Evolutionary conservation across 257 asterid species (phyloP), one percentile per base, ranked within the genome.

Genomic region (Solanum neorickii): DNA sequence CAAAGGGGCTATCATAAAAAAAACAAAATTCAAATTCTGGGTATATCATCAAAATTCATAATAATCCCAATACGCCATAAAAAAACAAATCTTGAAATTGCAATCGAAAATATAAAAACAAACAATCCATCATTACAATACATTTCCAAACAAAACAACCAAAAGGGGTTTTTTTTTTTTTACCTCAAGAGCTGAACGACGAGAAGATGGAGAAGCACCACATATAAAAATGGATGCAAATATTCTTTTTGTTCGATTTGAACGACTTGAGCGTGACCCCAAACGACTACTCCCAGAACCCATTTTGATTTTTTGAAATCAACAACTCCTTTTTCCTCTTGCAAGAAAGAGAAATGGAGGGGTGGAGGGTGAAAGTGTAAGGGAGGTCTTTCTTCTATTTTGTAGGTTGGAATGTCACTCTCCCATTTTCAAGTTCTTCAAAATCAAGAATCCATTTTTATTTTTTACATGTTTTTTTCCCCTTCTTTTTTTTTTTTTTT

Each of bases 201-300:
- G 74, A 39, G 90, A 87, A 39, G 93, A 39, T 8, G 93, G 35
- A 12, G 93, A 83, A 14, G 91, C 89, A 14, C 93, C 93, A 60
- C 93, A 91, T 44, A 91, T 35, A 46, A 89, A 87, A 73, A 91
- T 31, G 42, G 92, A 91, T 41, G 89, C 74, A 29, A 89, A 23
- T 86, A 59, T 27, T 83, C 89, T 89, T 83, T 86, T 91, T 87
- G 86, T 86, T 33, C 65, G 86, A 31, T 35, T 73, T 41, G 88
- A 18, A 5, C 77, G 70, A 15, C 41, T 10, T 56, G 87, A 47
- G 59, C 83, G 86, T 60, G 73, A 6, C 88, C 87, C 89, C 44
- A 89, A 25, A 84, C 86, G 90, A 65, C 93, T 89, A 33, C 72
- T 87, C 85, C 83, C 83, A 35, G 92, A 60, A 69, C 93, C 93